phyloP scores from a whole-genome alignment of 768 basidiomycete species.

The Dendrothele bispora region DNA sequence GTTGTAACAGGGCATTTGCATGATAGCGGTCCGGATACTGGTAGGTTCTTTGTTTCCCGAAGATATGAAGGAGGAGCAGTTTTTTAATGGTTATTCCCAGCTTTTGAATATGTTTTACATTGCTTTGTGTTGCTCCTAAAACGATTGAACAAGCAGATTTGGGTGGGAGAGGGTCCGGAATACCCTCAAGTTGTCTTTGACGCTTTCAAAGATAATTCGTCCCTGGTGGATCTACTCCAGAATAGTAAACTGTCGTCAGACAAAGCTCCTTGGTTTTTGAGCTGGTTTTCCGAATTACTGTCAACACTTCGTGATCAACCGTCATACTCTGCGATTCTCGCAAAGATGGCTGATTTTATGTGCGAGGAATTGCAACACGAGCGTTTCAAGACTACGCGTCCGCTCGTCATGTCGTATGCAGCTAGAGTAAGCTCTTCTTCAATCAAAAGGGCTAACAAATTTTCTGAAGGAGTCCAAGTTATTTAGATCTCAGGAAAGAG shows the following conservation, averaged over 20 bases:
- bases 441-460: neutral
- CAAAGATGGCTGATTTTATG: constrained; percentile 69
- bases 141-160: constrained; percentile 55
- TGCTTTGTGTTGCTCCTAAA: constrained; percentile 62
- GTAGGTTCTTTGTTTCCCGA: constrained; percentile 11
- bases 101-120: constrained; percentile 58
- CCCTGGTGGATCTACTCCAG: constrained; percentile 48
- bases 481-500: neutral
- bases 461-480: too few relatives aligned
- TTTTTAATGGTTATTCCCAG: constrained; percentile 31
- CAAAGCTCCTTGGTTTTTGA: constrained; percentile 47
- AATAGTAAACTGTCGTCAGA: constrained; percentile 29
- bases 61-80: constrained; percentile 11
- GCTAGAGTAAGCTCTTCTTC: constrained; percentile 52
- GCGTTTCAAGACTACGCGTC: constrained; percentile 59
- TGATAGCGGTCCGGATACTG: constrained; percentile 61
- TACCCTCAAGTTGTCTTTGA: constrained; percentile 81
- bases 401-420: constrained; percentile 59
- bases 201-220: constrained; percentile 76
- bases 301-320: constrained; percentile 49
- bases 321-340: constrained; percentile 65
- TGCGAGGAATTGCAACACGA: constrained; percentile 83
- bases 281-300: constrained; percentile 68
- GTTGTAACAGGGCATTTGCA: constrained; percentile 62
- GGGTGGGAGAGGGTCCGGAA: constrained; percentile 70